phyloP scores from a whole-genome alignment of 2,329 filamentous ascomycete genomes.

The Phyllachora maydis region DNA sequence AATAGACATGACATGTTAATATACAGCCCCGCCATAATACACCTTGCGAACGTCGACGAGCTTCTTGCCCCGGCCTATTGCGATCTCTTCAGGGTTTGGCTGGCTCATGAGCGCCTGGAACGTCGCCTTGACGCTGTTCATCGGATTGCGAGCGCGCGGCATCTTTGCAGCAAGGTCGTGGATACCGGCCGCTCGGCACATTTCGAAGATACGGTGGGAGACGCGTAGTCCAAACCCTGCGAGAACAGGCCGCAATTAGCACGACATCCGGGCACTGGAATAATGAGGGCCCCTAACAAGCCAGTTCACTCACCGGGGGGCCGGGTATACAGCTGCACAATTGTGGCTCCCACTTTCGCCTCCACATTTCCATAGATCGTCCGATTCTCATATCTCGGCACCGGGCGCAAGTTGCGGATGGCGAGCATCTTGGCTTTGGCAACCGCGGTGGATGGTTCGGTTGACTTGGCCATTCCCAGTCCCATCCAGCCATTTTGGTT shows the following conservation, averaged over 20 bases:
- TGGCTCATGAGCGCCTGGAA: slow-evolving; percentile 69
- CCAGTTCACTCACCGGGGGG: slow-evolving; percentile 81
- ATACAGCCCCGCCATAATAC: slow-evolving; percentile 72
- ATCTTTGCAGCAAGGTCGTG: slow-evolving; percentile 70
- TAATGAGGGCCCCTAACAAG: no score
- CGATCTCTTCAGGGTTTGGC: slow-evolving; percentile 73
- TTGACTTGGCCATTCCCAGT: slow-evolving; percentile 75
- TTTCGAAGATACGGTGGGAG: slow-evolving; percentile 82
- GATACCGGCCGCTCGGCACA: slow-evolving; percentile 74
- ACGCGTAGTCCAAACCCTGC: slow-evolving; percentile 85
- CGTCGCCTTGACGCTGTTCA: slow-evolving; percentile 93
- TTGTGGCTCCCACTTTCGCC: slow-evolving; percentile 71
- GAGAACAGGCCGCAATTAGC: background rate
- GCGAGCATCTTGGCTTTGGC: slow-evolving; percentile 62
- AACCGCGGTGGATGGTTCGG: slow-evolving; percentile 45
- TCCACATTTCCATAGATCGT: slow-evolving; percentile 77
- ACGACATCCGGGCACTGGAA: background rate
- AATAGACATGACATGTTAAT: slow-evolving; percentile 18
- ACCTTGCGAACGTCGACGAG: slow-evolving; percentile 90
- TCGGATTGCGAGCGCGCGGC: slow-evolving; percentile 73
- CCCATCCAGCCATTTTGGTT: slow-evolving; percentile 75
- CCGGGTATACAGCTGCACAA: slow-evolving; percentile 61
- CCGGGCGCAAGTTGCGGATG: slow-evolving; percentile 82
- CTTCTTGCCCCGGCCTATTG: slow-evolving; percentile 79
- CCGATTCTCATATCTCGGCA: slow-evolving; percentile 73